Evolutionary conservation across 1,284 basidiomycete genomes (phyloP).

Genomic region (Ganoderma lucidum): DNA sequence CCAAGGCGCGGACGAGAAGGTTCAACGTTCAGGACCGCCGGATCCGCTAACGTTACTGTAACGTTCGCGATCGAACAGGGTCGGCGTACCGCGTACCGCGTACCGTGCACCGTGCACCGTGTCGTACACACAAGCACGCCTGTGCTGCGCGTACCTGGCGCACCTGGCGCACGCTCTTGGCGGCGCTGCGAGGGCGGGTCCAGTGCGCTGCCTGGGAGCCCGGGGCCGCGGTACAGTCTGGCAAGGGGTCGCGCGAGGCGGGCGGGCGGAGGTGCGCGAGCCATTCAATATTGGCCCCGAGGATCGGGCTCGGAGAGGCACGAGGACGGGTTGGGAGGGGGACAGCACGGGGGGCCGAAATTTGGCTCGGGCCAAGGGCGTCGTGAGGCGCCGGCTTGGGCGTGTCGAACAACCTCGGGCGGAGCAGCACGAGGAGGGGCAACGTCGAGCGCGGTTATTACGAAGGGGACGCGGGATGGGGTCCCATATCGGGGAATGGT

Average conservation of each 20-base stretch:
- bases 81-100: no score
- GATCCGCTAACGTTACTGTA: background rate
- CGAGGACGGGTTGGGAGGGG: background rate
- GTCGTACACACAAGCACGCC: no score
- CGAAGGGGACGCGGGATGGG: background rate
- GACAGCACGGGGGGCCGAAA: background rate
- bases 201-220: no score
- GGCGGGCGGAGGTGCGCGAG: background rate
- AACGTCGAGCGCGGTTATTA: background rate
- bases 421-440: background rate
- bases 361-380: background rate
- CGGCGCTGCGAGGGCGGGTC: no score
- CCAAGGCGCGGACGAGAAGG: background rate
- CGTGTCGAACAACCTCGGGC: background rate
- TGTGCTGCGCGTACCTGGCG: no score
- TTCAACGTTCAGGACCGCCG: background rate
- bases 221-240: no score
- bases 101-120: no score
- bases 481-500: background rate
- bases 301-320: background rate
- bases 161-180: no score
- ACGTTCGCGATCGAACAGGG: no score
- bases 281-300: background rate
- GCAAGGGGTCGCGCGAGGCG: background rate
- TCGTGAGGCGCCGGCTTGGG: background rate